Percentiles rank a stretch among this genome's conserved stretches.
Evolutionary conservation across 2,329 filamentous ascomycete genomes (phyloP).

Genomic region (Trichoderma citrinoviride): DNA sequence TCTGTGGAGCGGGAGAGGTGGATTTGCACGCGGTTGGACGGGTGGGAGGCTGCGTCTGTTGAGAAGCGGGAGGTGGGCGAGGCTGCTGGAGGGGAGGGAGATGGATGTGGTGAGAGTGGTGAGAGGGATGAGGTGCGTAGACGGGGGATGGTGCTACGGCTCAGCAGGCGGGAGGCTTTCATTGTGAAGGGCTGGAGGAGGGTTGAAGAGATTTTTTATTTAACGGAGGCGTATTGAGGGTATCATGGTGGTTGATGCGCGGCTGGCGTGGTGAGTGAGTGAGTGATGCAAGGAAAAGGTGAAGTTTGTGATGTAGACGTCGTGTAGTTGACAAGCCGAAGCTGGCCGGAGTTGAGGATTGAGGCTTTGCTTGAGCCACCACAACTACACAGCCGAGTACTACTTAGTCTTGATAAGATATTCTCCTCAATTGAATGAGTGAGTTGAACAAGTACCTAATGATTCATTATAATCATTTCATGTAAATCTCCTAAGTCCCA

Average conservation of each 20-base stretch:
- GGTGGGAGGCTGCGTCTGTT: conserved; percentile 40
- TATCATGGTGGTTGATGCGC: neutral
- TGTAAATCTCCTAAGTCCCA: neutral
- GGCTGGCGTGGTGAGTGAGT: neutral
- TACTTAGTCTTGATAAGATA: too few species aligned
- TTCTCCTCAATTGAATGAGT: too few species aligned
- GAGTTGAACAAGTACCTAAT: too few species aligned
- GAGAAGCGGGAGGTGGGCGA: conserved; percentile 32
- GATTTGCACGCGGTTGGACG: conserved; percentile 58
- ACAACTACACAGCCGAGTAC: too few species aligned
- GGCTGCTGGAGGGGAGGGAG: neutral
- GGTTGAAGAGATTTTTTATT: neutral
- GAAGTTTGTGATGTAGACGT: neutral
- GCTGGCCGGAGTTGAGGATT: neutral
- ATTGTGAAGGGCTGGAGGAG: neutral
- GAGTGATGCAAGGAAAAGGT: neutral
- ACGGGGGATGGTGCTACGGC: neutral
- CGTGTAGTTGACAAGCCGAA: neutral
- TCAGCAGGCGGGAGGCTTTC: neutral
- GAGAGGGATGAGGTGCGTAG: neutral
- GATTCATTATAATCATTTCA: too few species aligned
- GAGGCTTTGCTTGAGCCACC: neutral
- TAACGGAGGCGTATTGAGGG: neutral
- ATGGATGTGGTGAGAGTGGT: neutral
- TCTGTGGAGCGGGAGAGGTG: conserved; percentile 68